Evolutionary conservation across 352 stramenopile genomes (phyloP).

Genomic region (Peronospora belbahrii): DNA sequence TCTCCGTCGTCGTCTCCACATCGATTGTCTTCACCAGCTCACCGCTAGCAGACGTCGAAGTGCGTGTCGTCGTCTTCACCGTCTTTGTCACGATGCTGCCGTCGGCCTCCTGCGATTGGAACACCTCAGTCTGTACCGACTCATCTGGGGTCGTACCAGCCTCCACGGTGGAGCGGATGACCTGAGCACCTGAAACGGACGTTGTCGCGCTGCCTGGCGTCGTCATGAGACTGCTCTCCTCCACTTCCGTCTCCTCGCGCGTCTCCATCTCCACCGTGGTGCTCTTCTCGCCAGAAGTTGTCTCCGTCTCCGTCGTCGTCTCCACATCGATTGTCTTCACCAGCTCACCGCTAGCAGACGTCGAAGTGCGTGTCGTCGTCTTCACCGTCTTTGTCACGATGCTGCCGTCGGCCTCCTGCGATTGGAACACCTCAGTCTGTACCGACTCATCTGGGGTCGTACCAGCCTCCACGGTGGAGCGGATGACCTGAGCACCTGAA

Average conservation of each 20-base stretch:
- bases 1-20: slow-evolving; percentile 15
- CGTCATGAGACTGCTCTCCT: slow-evolving; percentile 7
- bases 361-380: slow-evolving; percentile 9
- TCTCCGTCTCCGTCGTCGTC: slow-evolving; percentile 6
- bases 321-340: slow-evolving; percentile 7
- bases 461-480: neutral
- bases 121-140: slow-evolving; percentile 17
- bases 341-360: slow-evolving; percentile 6
- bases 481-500: neutral
- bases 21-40: slow-evolving; percentile 10
- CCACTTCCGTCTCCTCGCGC: slow-evolving; percentile 12
- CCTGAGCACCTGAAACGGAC: slow-evolving; percentile 1
- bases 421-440: slow-evolving; percentile 14
- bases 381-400: slow-evolving; percentile 16
- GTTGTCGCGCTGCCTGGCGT: neutral
- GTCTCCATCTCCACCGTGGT: slow-evolving; percentile 8
- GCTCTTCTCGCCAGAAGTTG: slow-evolving; percentile 2
- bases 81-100: slow-evolving; percentile 14
- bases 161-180: neutral
- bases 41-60: slow-evolving; percentile 4
- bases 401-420: slow-evolving; percentile 12
- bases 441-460: slow-evolving; percentile 6
- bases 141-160: neutral
- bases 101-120: slow-evolving; percentile 11
- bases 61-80: slow-evolving; percentile 7